Percentiles rank a stretch among this genome's conserved stretches.
phyloP scores from a whole-genome alignment of 306 rosid species.

The Biancaea sappan region DNA sequence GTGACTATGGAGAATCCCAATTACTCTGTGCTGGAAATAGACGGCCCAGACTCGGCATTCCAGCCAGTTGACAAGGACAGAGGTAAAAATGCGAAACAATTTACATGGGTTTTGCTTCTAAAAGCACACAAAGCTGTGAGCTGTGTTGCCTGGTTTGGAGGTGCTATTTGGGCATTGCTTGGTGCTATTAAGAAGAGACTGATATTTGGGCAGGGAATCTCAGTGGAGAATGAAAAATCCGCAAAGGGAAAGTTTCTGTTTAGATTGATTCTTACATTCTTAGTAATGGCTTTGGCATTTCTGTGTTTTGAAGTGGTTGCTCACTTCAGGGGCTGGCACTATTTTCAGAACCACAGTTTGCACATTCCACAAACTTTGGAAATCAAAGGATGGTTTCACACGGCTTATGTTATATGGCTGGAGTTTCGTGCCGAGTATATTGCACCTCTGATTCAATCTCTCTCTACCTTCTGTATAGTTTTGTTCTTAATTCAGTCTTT shows the following conservation, averaged over 20 bases:
- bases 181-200: slow-evolving; percentile 48
- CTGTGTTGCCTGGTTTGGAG: slow-evolving; percentile 50
- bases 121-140: slow-evolving; percentile 51
- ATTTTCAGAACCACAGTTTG: slow-evolving; percentile 51
- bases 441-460: slow-evolving; percentile 62
- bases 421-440: slow-evolving; percentile 57
- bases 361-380: slow-evolving; percentile 55
- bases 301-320: slow-evolving; percentile 64
- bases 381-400: slow-evolving; percentile 58
- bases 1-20: slow-evolving; percentile 65
- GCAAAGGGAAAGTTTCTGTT: slow-evolving; percentile 47
- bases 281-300: slow-evolving; percentile 55
- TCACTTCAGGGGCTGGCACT: slow-evolving; percentile 74
- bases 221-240: slow-evolving; percentile 57
- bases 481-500: slow-evolving; percentile 69
- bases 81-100: slow-evolving; percentile 59
- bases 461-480: slow-evolving; percentile 57
- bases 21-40: slow-evolving; percentile 57
- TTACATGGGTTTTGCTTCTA: slow-evolving; percentile 59
- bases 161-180: slow-evolving; percentile 44
- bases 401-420: slow-evolving; percentile 61
- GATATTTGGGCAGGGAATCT: slow-evolving; percentile 35
- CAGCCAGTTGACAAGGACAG: slow-evolving; percentile 53
- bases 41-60: slow-evolving; percentile 55
- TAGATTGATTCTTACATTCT: slow-evolving; percentile 48